Evolutionary conservation across 106 monocot genomes (phyloP).

Genomic region (Cymbidium sinense): DNA sequence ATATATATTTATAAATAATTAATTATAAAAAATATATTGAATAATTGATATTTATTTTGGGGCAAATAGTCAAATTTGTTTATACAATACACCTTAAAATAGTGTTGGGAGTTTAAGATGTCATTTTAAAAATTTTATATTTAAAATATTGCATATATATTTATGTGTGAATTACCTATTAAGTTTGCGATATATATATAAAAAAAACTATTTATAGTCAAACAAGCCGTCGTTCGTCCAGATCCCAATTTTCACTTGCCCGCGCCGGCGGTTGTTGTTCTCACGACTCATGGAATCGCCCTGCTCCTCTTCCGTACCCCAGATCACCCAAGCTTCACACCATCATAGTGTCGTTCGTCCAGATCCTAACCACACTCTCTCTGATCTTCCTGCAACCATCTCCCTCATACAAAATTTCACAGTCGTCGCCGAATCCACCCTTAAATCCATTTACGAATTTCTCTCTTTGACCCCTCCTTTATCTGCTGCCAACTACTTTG

Average conservation of each 20-base stretch:
- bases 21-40: too few species aligned
- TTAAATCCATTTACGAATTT: conserved; percentile 27
- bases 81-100: too few species aligned
- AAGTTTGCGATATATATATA: too few species aligned
- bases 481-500: not conserved
- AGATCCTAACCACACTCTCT: conserved; percentile 1
- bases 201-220: too few species aligned
- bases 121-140: too few species aligned
- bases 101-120: too few species aligned
- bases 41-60: too few species aligned
- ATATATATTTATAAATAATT: too few species aligned
- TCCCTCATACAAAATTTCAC: conserved; percentile 29
- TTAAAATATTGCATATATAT: too few species aligned
- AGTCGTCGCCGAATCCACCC: conserved; percentile 23
- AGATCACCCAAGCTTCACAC: not conserved
- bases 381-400: conserved; percentile 25
- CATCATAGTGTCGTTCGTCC: conserved; percentile 7
- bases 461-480: conserved; percentile 6
- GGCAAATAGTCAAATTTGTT: too few species aligned
- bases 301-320: not conserved
- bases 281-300: not conserved
- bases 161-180: too few species aligned
- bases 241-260: not conserved
- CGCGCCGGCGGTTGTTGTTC: not conserved
- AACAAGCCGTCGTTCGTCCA: too few species aligned